phyloP scores from a whole-genome alignment of 148 eudicot genomes.

The Silene latifolia region DNA sequence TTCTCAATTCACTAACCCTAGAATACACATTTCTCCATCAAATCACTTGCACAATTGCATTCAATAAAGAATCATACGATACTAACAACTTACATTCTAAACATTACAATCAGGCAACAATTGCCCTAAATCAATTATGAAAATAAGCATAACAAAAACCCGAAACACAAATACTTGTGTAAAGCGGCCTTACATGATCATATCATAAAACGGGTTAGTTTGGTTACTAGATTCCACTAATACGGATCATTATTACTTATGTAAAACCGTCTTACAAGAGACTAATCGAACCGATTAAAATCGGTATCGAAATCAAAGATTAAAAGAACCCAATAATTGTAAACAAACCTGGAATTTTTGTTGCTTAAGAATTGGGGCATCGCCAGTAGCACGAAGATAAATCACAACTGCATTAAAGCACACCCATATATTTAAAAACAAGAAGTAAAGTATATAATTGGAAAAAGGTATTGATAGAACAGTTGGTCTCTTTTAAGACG shows the following conservation, averaged over 20 bases:
- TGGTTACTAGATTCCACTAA: no score
- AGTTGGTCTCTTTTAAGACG: no score
- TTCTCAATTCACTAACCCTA: neutral
- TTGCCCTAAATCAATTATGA: neutral
- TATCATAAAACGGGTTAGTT: no score
- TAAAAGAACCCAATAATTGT: neutral
- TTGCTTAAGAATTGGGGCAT: constrained; percentile 97
- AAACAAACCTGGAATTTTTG: constrained; percentile 72
- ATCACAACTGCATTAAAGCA: constrained; percentile 56
- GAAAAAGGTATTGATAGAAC: no score
- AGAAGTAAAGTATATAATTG: neutral
- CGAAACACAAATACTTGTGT: no score
- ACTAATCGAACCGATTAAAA: neutral
- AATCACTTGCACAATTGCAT: neutral
- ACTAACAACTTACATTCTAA: neutral
- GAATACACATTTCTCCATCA: neutral
- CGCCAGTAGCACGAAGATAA: constrained; percentile 87
- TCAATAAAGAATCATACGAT: neutral
- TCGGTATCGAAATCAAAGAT: neutral
- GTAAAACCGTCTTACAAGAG: neutral
- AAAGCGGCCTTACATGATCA: no score
- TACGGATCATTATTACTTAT: no score
- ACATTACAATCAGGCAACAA: neutral
- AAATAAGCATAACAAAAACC: no score
- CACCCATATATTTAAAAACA: neutral